Percentiles rank a stretch among this genome's conserved stretches.
These are phyloP conservation scores for Tephrocybe rancida DNA, from an alignment of 768 basidiomycete species.

Conservation along the genomic window DNA sequence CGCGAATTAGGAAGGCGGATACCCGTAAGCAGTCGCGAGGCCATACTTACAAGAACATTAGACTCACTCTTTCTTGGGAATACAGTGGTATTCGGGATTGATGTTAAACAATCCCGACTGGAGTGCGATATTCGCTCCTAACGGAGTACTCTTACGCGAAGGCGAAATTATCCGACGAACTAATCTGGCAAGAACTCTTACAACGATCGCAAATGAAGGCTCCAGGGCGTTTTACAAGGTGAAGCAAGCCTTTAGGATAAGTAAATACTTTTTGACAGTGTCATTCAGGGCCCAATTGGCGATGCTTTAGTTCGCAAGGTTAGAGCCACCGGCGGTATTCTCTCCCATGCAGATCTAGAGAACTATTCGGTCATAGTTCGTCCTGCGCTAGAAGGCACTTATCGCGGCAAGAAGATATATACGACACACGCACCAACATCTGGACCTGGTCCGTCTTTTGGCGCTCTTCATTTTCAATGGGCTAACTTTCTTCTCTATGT, in stretches of 20 bases:
- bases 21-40: slow-evolving; percentile 48
- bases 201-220: slow-evolving; percentile 73
- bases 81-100: slow-evolving; percentile 49
- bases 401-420: slow-evolving; percentile 77
- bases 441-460: slow-evolving; percentile 57
- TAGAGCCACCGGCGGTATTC: slow-evolving; percentile 72
- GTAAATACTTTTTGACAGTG: slow-evolving; percentile 10
- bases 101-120: slow-evolving; percentile 76
- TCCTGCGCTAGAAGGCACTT: slow-evolving; percentile 78
- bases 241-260: slow-evolving; percentile 14
- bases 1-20: slow-evolving; percentile 76
- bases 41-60: not conserved
- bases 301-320: slow-evolving; percentile 77
- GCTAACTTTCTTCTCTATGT: not conserved
- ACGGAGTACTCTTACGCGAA: slow-evolving; percentile 67
- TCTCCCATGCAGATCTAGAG: slow-evolving; percentile 74
- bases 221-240: slow-evolving; percentile 84
- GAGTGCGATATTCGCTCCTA: slow-evolving; percentile 81
- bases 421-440: slow-evolving; percentile 85
- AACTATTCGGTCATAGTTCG: slow-evolving; percentile 69
- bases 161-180: slow-evolving; percentile 75
- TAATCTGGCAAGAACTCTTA: slow-evolving; percentile 79
- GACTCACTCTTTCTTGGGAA: not conserved
- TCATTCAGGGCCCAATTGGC: slow-evolving; percentile 73
- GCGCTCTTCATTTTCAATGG: not conserved